Evolutionary conservation across 495 filamentous ascomycete species (phyloP), one percentile per base, ranked within the genome.

Genomic region (Daldinia caldariorum): DNA sequence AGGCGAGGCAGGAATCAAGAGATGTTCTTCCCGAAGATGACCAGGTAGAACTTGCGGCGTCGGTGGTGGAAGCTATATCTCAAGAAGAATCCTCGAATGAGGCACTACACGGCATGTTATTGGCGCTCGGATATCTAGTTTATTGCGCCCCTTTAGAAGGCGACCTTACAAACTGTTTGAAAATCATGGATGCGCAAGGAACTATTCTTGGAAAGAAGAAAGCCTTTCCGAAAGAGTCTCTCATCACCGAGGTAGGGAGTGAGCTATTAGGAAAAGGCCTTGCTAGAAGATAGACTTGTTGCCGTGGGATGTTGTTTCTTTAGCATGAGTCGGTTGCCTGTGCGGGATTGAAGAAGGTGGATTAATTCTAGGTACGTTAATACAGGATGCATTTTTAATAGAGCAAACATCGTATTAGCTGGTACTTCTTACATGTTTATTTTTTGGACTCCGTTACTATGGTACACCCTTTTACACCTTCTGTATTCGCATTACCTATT

Each of bases 41-140:
- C 59, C 90, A 94, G 73, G 86, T 97, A 22, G 93, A 95, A 74
- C 82, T 97, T 3, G 85, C 88, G 1, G 93, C 92, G 0, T 89
- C 90, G 13, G 71, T 94, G 35, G 77, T 97, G 3, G 93, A 99
- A 77, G 90, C 90, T 0, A 85, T 97, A 55, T 75, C 81, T 9
- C 83, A 83, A 34, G 92, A 93, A 71, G 84, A 89, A 22, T 83
- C 85, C 55, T 93, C 88, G 37, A 78, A 78, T 0, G 93, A 97
- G 66, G 89, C 89, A 1, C 72, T 94, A 2, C 89, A 89, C 70
- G 91, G 91, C 0, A 84, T 93, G 66, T 66, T 95, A 38, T 79
- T 91, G 43, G 90, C 91, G 9, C 77, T 95, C 22, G 94, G 93
- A 0, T 84, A 89, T 31, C 63, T 97, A 56, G 84, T 87, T 6